Percentiles rank a stretch among this genome's conserved stretches.
Evolutionary conservation across 305 asterid species (phyloP).

Genomic region (Rubia peregrina): DNA sequence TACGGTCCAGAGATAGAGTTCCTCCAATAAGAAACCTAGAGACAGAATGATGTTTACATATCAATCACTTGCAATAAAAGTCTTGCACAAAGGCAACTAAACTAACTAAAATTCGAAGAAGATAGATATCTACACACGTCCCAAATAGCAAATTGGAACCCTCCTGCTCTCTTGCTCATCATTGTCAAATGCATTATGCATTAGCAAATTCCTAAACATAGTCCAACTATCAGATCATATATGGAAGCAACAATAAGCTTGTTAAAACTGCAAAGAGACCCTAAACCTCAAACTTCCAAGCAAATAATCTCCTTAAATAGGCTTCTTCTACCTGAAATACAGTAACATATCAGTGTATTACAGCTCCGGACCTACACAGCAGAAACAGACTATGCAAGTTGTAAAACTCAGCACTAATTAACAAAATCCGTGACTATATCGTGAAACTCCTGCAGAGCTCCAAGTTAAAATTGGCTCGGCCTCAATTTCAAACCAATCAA

Average conservation of each 20-base stretch:
- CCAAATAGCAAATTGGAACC: too few relatives aligned
- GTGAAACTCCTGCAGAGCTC: neutral
- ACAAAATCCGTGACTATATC: neutral
- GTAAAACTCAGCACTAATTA: neutral
- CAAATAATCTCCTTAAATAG: neutral
- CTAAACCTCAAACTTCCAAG: neutral
- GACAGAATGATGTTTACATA: too few relatives aligned
- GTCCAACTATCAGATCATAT: neutral
- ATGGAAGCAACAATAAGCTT: neutral
- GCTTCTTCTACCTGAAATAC: neutral
- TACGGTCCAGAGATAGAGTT: neutral
- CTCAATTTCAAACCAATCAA: too few relatives aligned
- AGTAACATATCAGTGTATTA: neutral
- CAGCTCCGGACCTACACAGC: neutral
- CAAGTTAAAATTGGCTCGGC: neutral
- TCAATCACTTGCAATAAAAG: too few relatives aligned
- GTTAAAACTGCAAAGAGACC: neutral
- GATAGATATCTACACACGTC: too few relatives aligned
- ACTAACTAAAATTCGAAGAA: too few relatives aligned
- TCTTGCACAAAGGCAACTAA: too few relatives aligned
- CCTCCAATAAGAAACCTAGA: neutral
- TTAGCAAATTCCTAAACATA: neutral
- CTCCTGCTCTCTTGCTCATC: too few relatives aligned
- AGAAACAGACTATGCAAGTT: neutral
- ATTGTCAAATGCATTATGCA: too few relatives aligned